Evolutionary conservation across 2,329 filamentous ascomycete species (phyloP).

Genomic region (Fusarium goolgardi): DNA sequence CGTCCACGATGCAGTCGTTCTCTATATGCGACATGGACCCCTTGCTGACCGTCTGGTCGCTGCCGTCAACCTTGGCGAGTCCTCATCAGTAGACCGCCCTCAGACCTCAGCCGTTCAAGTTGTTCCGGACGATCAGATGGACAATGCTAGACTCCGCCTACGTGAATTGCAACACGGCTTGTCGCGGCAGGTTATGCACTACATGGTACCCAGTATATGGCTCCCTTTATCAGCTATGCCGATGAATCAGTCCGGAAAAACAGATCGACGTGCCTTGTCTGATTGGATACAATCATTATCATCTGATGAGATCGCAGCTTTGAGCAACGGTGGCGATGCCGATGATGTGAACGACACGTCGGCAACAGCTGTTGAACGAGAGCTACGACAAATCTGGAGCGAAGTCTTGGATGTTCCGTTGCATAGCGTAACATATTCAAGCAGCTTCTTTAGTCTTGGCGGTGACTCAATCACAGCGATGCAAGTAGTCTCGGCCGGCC

Average conservation of each 20-base stretch:
- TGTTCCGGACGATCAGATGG: background rate
- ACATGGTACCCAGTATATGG: slow-evolving; percentile 7
- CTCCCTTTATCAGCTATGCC: slow-evolving; percentile 3
- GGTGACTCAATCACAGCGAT: slow-evolving; percentile 14
- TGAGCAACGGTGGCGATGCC: slow-evolving; percentile 1
- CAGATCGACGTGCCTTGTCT: slow-evolving; percentile 1
- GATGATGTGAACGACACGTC: slow-evolving; percentile 1
- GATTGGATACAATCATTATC: slow-evolving; percentile 5
- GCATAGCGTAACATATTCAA: slow-evolving; percentile 2
- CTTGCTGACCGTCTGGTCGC: slow-evolving; percentile 2
- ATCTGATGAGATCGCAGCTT: slow-evolving; percentile 4
- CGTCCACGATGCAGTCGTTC: slow-evolving; percentile 4
- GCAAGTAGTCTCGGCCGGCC: slow-evolving; percentile 6
- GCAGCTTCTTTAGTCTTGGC: slow-evolving; percentile 9
- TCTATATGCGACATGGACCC: slow-evolving; percentile 5
- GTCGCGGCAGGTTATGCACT: slow-evolving; percentile 2
- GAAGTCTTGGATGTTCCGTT: background rate
- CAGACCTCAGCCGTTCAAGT: background rate
- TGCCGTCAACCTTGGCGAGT: slow-evolving; percentile 1
- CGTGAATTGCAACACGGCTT: slow-evolving; percentile 5
- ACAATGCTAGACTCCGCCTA: background rate
- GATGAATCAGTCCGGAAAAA: slow-evolving; percentile 7
- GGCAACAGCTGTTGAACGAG: background rate
- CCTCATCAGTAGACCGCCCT: background rate
- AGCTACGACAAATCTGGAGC: slow-evolving; percentile 7